Percentiles rank a stretch among this genome's conserved stretches.
phyloP scores from a whole-genome alignment of 140 eudicot species.

The Ambrosia hybrid region DNA sequence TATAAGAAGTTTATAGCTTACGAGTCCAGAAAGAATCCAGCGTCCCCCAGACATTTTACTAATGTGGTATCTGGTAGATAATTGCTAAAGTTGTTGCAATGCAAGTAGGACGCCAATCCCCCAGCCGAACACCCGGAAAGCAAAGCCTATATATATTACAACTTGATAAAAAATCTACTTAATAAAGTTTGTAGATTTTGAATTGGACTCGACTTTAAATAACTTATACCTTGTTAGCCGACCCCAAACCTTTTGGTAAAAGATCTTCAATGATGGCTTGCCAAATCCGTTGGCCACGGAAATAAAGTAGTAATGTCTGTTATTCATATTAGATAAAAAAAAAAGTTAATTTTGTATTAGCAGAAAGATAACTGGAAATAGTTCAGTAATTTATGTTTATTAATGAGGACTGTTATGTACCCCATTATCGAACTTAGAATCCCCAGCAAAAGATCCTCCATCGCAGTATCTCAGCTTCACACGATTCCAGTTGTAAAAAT shows the following conservation, averaged over 20 bases:
- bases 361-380: neutral
- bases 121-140: conserved; percentile 98
- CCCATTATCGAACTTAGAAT: conserved; percentile 65
- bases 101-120: conserved; percentile 77
- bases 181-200: neutral
- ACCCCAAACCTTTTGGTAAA: conserved; percentile 72
- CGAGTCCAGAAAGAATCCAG: conserved; percentile 86
- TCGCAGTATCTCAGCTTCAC: conserved; percentile 95
- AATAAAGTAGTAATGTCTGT: conserved; percentile 77
- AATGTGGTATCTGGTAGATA: conserved; percentile 68
- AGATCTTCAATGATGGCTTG: conserved; percentile 75
- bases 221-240: conserved; percentile 66
- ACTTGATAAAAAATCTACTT: neutral
- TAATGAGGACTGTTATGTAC: conserved; percentile 31
- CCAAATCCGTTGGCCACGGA: conserved; percentile 96
- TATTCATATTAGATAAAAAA: conserved; percentile 28
- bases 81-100: conserved; percentile 64
- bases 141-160: conserved; percentile 51
- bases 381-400: neutral
- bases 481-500: conserved; percentile 98
- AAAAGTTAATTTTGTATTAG: conserved; percentile 12
- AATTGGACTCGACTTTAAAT: neutral
- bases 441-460: conserved; percentile 94
- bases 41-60: conserved; percentile 90
- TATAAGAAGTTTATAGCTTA: conserved; percentile 36